Evolutionary conservation across 2,329 filamentous ascomycete genomes (phyloP).

Genomic region (Fusarium xylarioides): DNA sequence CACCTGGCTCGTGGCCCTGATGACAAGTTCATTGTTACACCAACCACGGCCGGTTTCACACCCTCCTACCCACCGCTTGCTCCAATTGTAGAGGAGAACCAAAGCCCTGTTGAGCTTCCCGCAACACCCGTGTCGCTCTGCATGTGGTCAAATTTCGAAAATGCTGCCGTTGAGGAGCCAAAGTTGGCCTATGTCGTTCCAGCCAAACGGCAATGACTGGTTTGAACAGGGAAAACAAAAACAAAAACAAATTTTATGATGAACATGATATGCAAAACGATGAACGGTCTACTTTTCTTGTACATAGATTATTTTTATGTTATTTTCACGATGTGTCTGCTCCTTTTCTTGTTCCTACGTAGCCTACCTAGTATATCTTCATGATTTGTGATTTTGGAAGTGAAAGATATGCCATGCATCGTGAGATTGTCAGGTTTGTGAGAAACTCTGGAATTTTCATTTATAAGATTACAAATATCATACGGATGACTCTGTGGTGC

Average conservation of each 20-base stretch:
- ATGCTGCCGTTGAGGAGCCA: slow-evolving; percentile 40
- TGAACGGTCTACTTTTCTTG: slow-evolving; percentile 15
- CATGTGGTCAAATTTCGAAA: slow-evolving; percentile 41
- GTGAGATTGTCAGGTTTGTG: not conserved
- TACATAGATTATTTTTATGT: slow-evolving; percentile 1
- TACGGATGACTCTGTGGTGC: not conserved
- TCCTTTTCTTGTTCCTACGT: not conserved
- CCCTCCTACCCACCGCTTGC: slow-evolving; percentile 13
- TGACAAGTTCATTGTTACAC: slow-evolving; percentile 41
- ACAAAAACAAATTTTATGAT: slow-evolving; percentile 4
- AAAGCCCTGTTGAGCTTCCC: slow-evolving; percentile 39
- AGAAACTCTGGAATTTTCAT: not conserved
- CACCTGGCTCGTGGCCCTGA: slow-evolving; percentile 36
- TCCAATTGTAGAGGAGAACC: not conserved
- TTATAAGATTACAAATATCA: not conserved
- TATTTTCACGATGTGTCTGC: not conserved
- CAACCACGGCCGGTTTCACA: slow-evolving; percentile 35
- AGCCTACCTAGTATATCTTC: not conserved
- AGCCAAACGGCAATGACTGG: slow-evolving; percentile 9
- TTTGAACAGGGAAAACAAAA: not conserved
- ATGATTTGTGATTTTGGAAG: not conserved
- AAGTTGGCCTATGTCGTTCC: slow-evolving; percentile 41
- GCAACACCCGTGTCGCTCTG: slow-evolving; percentile 42
- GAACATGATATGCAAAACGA: slow-evolving; percentile 26
- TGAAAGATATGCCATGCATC: not conserved